Evolutionary conservation across 768 basidiomycete species (phyloP).

Genomic region (Mycena metata): DNA sequence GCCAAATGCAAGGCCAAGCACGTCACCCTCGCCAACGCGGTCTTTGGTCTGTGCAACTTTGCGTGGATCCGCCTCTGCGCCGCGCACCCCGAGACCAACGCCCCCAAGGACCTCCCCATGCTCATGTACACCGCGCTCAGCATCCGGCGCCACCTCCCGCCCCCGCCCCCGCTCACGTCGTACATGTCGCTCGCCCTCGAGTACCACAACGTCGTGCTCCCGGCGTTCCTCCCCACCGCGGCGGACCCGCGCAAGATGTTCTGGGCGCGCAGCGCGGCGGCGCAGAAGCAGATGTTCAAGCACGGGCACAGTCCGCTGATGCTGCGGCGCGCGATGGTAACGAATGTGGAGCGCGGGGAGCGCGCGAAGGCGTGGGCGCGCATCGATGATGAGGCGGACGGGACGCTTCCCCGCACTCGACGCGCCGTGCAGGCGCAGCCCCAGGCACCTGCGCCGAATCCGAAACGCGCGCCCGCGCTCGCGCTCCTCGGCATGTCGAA

Average conservation of each 20-base stretch:
- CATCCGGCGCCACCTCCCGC: slow-evolving; percentile 36
- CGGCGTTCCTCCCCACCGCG: slow-evolving; percentile 33
- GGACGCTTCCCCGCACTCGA: slow-evolving; percentile 10
- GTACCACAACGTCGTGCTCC: slow-evolving; percentile 40
- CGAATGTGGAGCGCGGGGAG: slow-evolving; percentile 30
- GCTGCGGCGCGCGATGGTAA: slow-evolving; percentile 24
- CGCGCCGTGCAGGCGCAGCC: not conserved
- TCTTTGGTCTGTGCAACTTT: slow-evolving; percentile 36
- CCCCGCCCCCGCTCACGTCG: slow-evolving; percentile 18
- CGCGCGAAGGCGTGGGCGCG: slow-evolving; percentile 54
- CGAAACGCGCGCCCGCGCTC: slow-evolving; percentile 3
- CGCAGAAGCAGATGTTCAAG: slow-evolving; percentile 33
- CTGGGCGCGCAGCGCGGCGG: slow-evolving; percentile 36
- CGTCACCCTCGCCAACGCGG: slow-evolving; percentile 34
- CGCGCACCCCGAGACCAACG: slow-evolving; percentile 18
- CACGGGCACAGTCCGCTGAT: slow-evolving; percentile 36
- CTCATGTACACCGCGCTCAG: slow-evolving; percentile 42
- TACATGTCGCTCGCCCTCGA: slow-evolving; percentile 40
- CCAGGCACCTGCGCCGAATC: not conserved
- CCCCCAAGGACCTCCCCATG: slow-evolving; percentile 27
- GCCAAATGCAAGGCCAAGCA: slow-evolving; percentile 35
- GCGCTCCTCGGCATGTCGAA: slow-evolving; percentile 34
- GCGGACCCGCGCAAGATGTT: slow-evolving; percentile 23
- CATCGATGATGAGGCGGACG: slow-evolving; percentile 63
- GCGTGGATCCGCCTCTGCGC: slow-evolving; percentile 38